A percentile compares a stretch with the other conserved stretches of the same genome.
Conservation (phyloP, 345 rosid species). For the Heritiera fomes region DNA sequence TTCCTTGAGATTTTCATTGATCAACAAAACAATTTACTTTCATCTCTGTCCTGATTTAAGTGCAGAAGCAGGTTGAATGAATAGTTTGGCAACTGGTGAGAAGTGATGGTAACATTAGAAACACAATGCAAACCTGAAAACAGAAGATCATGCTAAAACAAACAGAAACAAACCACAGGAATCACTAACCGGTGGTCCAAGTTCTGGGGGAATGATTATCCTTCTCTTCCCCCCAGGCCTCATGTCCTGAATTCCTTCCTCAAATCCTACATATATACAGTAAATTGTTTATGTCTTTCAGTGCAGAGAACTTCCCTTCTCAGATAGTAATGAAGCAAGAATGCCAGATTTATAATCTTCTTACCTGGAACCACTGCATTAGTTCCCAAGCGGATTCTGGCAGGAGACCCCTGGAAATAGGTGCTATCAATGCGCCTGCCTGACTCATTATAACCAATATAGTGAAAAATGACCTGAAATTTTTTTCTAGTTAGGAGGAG, state of each 20-base stretch:
- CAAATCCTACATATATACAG: conserved; percentile 62
- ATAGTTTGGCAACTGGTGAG: not conserved
- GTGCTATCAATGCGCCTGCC: conserved; percentile 93
- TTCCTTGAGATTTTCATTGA: not conserved
- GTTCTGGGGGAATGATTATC: conserved; percentile 92
- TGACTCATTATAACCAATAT: conserved; percentile 87
- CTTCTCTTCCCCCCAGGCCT: conserved; percentile 92
- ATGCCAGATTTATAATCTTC: not conserved
- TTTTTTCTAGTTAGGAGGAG: conserved; percentile 23
- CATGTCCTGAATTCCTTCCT: conserved; percentile 89
- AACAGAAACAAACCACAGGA: not conserved
- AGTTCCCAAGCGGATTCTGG: conserved; percentile 84
- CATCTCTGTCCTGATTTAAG: not conserved
- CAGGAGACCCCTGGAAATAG: conserved; percentile 83
- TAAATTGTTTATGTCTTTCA: not conserved
- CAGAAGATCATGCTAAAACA: not conserved
- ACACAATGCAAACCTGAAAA: not conserved
- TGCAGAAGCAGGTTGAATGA: conserved; percentile 8
- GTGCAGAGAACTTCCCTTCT: not conserved
- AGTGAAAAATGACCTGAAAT: conserved; percentile 79
- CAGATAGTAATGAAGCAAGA: not conserved
- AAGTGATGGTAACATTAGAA: not conserved
- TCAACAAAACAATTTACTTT: not conserved
- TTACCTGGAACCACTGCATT: conserved; percentile 91
- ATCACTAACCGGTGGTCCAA: conserved; percentile 93